Percentiles rank a stretch among this genome's conserved stretches.
These are phyloP conservation scores for Yamadazyma atmosphaerica DNA, from an alignment of 1,139 yeast species.

Conservation along the genomic window DNA sequence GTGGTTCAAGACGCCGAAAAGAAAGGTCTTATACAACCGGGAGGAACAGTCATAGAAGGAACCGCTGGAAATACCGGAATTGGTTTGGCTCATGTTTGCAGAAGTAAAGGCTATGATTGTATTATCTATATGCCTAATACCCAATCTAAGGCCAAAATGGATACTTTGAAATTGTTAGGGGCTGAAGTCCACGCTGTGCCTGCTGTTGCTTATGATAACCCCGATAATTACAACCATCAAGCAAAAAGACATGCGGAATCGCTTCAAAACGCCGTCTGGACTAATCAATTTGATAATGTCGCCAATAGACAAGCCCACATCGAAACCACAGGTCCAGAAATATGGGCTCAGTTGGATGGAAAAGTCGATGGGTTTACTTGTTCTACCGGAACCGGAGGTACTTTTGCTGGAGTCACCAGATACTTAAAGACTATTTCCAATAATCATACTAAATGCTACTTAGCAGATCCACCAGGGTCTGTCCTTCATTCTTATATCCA, in stretches of 20 bases:
- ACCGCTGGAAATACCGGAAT: slow-evolving; percentile 79
- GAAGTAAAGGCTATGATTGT: slow-evolving; percentile 80
- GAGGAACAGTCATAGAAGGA: slow-evolving; percentile 57
- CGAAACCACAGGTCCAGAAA: slow-evolving; percentile 89
- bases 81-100: slow-evolving; percentile 85
- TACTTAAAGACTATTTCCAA: slow-evolving; percentile 67
- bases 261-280: slow-evolving; percentile 82
- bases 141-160: slow-evolving; percentile 76
- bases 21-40: slow-evolving; percentile 63
- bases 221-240: slow-evolving; percentile 80
- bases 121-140: slow-evolving; percentile 90
- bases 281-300: slow-evolving; percentile 83
- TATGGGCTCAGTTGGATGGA: slow-evolving; percentile 86
- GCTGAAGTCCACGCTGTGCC: slow-evolving; percentile 92
- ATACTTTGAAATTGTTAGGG: slow-evolving; percentile 69
- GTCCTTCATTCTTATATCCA: slow-evolving; percentile 77
- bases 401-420: slow-evolving; percentile 80
- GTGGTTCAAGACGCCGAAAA: slow-evolving; percentile 78
- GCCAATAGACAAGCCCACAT: slow-evolving; percentile 90
- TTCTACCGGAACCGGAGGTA: slow-evolving; percentile 90
- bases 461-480: slow-evolving; percentile 95
- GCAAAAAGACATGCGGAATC: slow-evolving; percentile 81
- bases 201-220: slow-evolving; percentile 78
- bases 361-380: slow-evolving; percentile 82
- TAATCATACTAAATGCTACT: slow-evolving; percentile 52